These are phyloP conservation scores for Endothia cerciana DNA, from an alignment of 2,329 filamentous ascomycete genomes.

Conservation along the genomic window DNA sequence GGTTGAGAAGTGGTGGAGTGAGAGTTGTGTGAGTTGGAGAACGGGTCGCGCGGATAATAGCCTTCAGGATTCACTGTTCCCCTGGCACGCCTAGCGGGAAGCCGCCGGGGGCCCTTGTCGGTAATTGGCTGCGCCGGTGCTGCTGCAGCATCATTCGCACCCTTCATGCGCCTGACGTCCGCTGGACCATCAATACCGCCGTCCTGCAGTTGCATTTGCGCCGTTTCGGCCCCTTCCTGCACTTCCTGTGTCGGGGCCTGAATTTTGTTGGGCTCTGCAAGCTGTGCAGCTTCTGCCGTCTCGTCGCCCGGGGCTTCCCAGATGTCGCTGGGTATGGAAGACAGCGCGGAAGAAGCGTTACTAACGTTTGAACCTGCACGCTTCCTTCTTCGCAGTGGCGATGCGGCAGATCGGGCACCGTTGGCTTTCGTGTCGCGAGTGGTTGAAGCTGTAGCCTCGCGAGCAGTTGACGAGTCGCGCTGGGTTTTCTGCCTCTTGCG, in stretches of 20 bases:
- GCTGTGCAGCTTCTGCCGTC: slow-evolving; percentile 6
- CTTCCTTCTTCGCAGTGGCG: slow-evolving; percentile 33
- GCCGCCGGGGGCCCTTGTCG: slow-evolving; percentile 23
- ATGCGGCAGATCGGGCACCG: slow-evolving; percentile 32
- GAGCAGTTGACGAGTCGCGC: slow-evolving; percentile 22
- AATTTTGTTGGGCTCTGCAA: not conserved
- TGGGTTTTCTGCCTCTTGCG: slow-evolving; percentile 30
- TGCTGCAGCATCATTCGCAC: slow-evolving; percentile 14
- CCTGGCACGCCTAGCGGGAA: slow-evolving; percentile 27
- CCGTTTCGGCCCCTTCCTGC: slow-evolving; percentile 3
- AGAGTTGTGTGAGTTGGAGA: slow-evolving; percentile 18
- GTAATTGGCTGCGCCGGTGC: slow-evolving; percentile 27
- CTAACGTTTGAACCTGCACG: slow-evolving; percentile 36
- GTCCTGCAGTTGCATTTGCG: slow-evolving; percentile 13
- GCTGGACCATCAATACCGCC: not conserved
- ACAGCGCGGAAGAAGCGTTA: slow-evolving; percentile 38
- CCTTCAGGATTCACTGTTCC: slow-evolving; percentile 18
- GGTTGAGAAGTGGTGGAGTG: slow-evolving; percentile 24
- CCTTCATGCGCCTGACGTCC: not conserved
- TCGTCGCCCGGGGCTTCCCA: slow-evolving; percentile 28
- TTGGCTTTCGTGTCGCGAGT: slow-evolving; percentile 32
- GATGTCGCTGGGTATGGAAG: slow-evolving; percentile 35
- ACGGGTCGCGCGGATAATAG: slow-evolving; percentile 18
- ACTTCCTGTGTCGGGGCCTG: slow-evolving; percentile 1
- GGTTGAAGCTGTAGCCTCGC: slow-evolving; percentile 25